Percentiles rank a stretch among this genome's conserved stretches.
Evolutionary conservation across 1,139 yeast genomes (phyloP).

Genomic region (Saccharomyces pastorianus): DNA sequence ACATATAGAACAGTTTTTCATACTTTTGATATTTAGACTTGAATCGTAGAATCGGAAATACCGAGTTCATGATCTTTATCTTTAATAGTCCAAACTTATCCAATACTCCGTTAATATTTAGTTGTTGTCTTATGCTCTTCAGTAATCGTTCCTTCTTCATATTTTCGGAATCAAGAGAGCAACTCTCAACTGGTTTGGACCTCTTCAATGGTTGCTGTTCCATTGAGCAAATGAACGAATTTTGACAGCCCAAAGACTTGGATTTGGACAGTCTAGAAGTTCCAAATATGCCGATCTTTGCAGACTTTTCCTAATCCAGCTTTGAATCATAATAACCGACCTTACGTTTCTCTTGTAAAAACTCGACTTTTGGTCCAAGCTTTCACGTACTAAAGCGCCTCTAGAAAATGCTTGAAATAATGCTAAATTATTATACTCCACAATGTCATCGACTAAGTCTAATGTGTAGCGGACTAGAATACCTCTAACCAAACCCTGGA

Average conservation of each 20-base stretch:
- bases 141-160: constrained; percentile 49
- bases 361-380: constrained; percentile 34
- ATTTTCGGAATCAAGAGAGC: constrained; percentile 69
- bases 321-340: constrained; percentile 66
- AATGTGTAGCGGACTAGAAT: constrained; percentile 42
- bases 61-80: constrained; percentile 6
- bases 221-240: constrained; percentile 71
- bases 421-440: constrained; percentile 36
- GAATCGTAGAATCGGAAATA: constrained; percentile 9
- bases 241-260: constrained; percentile 71
- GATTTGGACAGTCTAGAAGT: constrained; percentile 59
- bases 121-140: constrained; percentile 19
- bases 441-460: constrained; percentile 44
- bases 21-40: constrained; percentile 35
- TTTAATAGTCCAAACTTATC: constrained; percentile 14
- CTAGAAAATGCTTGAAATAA: constrained; percentile 36
- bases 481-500: constrained; percentile 40
- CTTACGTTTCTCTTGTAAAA: constrained; percentile 51
- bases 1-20: constrained; percentile 69
- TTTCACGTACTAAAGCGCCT: constrained; percentile 30
- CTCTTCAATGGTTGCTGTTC: constrained; percentile 64
- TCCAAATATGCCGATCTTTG: constrained; percentile 70
- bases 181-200: constrained; percentile 63
- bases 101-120: constrained; percentile 17
- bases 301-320: constrained; percentile 57